A percentile compares a stretch with the other conserved stretches of the same genome.
phyloP scores from a whole-genome alignment of 345 rosid genomes.

The Linum trigynum region DNA sequence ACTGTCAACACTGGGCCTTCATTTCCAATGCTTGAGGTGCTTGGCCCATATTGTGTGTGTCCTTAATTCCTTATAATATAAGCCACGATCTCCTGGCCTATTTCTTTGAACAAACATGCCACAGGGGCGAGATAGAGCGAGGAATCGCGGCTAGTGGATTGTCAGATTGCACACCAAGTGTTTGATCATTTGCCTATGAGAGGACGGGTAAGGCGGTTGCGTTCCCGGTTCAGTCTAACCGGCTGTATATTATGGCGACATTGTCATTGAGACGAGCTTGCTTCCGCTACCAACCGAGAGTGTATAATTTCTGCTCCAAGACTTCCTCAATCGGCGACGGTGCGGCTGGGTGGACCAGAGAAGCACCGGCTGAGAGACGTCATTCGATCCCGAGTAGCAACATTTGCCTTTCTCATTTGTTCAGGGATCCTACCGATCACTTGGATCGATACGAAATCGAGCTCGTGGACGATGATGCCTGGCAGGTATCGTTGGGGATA shows the following conservation, averaged over 20 bases:
- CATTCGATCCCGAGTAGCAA: slow-evolving; percentile 12
- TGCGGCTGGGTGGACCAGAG: slow-evolving; percentile 3
- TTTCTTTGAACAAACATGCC: not conserved
- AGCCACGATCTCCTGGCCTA: not conserved
- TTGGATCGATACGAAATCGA: slow-evolving; percentile 35
- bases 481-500: slow-evolving; percentile 59
- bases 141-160: not conserved
- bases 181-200: slow-evolving; percentile 26
- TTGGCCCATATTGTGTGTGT: no score
- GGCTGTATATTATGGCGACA: slow-evolving; percentile 16
- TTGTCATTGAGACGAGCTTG: slow-evolving; percentile 20
- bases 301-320: slow-evolving; percentile 23
- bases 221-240: not conserved
- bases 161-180: slow-evolving; percentile 15
- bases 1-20: slow-evolving; percentile 16
- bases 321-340: slow-evolving; percentile 8
- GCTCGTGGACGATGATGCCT: slow-evolving; percentile 63
- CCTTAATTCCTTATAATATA: no score
- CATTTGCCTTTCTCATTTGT: slow-evolving; percentile 30
- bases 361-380: slow-evolving; percentile 1
- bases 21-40: not conserved
- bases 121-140: not conserved
- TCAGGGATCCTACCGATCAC: slow-evolving; percentile 15
- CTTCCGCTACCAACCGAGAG: slow-evolving; percentile 17
- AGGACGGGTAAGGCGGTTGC: slow-evolving; percentile 1